Conservation (phyloP, 2,329 filamentous ascomycete genomes). For the Didymella exigua region DNA sequence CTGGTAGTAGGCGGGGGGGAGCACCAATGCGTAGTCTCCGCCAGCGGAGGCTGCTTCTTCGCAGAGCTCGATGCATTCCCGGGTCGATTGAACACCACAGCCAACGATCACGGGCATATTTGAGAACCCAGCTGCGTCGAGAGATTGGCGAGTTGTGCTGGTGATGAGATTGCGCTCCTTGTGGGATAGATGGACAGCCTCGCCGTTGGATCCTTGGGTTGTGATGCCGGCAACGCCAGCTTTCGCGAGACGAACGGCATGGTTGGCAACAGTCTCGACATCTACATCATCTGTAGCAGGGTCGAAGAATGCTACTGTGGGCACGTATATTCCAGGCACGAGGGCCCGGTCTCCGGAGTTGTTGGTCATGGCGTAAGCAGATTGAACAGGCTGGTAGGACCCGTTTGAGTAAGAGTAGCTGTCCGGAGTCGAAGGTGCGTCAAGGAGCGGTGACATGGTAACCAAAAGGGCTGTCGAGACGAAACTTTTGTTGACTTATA, state of each 20-base stretch:
- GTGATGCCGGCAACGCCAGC: constrained; percentile 76
- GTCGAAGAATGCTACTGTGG: constrained; percentile 54
- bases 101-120: constrained; percentile 76
- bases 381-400: constrained; percentile 44
- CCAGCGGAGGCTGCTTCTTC: constrained; percentile 70
- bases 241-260: constrained; percentile 70
- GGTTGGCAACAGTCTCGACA: constrained; percentile 47
- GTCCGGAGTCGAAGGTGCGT: constrained; percentile 45
- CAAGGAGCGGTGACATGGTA: constrained; percentile 49
- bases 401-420: constrained; percentile 39
- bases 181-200: constrained; percentile 78
- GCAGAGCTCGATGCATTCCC: constrained; percentile 73
- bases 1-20: constrained; percentile 79
- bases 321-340: constrained; percentile 52
- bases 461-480: constrained; percentile 15
- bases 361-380: constrained; percentile 44
- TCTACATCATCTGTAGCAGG: constrained; percentile 50
- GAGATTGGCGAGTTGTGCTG: constrained; percentile 69
- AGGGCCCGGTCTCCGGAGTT: constrained; percentile 48
- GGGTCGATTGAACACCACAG: constrained; percentile 73
- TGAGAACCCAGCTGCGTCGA: constrained; percentile 69
- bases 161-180: constrained; percentile 73
- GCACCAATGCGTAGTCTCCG: constrained; percentile 75
- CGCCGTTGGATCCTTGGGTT: constrained; percentile 81
- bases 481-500: constrained; percentile 31